Evolutionary conservation across 2,329 filamentous ascomycete species (phyloP).

Genomic region (Colletotrichum sublineola): DNA sequence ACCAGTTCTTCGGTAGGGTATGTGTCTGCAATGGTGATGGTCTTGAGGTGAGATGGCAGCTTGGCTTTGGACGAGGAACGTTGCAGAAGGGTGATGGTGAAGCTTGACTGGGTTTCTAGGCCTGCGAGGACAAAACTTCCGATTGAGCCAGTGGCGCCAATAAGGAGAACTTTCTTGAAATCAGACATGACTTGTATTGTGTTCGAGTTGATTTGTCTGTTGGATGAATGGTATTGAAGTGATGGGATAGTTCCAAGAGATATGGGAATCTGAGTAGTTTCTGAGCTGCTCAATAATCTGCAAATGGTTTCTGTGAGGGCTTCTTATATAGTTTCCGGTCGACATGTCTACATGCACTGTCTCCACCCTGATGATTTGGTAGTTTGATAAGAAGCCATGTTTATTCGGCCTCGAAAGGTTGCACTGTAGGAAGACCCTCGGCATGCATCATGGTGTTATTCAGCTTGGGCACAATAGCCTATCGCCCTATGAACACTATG

Average conservation of each 20-base stretch:
- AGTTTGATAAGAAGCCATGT: not conserved
- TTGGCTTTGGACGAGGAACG: constrained; percentile 47
- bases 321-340: not conserved
- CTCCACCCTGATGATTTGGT: not conserved
- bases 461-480: not conserved
- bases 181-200: not conserved
- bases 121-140: constrained; percentile 48
- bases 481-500: not conserved
- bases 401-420: not conserved
- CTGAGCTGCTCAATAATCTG: not conserved
- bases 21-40: constrained; percentile 47
- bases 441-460: not conserved
- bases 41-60: constrained; percentile 42
- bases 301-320: not conserved
- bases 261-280: not conserved
- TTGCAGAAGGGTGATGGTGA: constrained; percentile 48
- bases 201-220: not conserved
- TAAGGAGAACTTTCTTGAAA: constrained; percentile 49
- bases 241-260: no score
- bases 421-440: not conserved
- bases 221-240: not conserved
- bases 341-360: not conserved
- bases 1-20: constrained; percentile 45
- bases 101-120: constrained; percentile 46
- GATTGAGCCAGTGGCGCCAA: constrained; percentile 50